Conservation (phyloP, 2,329 filamentous ascomycete genomes). For the Fusarium clavum region DNA sequence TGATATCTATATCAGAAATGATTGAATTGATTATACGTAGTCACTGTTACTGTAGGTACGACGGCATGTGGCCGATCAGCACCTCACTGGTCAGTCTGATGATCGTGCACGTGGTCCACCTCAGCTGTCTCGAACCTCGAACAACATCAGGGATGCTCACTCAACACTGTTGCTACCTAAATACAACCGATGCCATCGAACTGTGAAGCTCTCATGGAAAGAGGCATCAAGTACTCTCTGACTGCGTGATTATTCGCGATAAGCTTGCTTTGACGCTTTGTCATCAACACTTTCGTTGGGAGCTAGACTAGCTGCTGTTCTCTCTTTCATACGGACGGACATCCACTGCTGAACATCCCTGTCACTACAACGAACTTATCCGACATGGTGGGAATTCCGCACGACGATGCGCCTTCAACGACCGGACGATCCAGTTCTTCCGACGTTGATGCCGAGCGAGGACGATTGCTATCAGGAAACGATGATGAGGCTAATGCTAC, state of each 20-base stretch:
- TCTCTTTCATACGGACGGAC: not conserved
- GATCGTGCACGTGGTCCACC: constrained; percentile 34
- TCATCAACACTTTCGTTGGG: not conserved
- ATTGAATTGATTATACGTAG: not conserved
- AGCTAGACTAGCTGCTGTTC: constrained; percentile 6
- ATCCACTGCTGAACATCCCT: constrained; percentile 16
- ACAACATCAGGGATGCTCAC: constrained; percentile 32
- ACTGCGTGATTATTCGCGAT: not conserved
- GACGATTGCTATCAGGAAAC: constrained; percentile 25
- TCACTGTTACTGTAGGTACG: not conserved
- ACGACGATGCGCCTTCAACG: constrained; percentile 28
- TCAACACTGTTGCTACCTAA: not conserved
- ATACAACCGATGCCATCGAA: not conserved
- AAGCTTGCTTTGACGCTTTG: not conserved
- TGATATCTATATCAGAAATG: not conserved
- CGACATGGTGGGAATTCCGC: constrained; percentile 30
- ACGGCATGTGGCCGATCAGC: constrained; percentile 14
- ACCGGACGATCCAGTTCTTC: constrained; percentile 21
- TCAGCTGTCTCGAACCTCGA: constrained; percentile 20
- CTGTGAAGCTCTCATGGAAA: constrained; percentile 1
- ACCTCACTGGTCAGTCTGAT: constrained; percentile 26
- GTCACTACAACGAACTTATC: constrained; percentile 27
- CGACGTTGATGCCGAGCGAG: constrained; percentile 28
- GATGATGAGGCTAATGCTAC: constrained; percentile 11
- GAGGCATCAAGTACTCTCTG: not conserved